Evolutionary conservation across 2,329 filamentous ascomycete genomes (phyloP).

Genomic region (Lasiodiplodia sp.): DNA sequence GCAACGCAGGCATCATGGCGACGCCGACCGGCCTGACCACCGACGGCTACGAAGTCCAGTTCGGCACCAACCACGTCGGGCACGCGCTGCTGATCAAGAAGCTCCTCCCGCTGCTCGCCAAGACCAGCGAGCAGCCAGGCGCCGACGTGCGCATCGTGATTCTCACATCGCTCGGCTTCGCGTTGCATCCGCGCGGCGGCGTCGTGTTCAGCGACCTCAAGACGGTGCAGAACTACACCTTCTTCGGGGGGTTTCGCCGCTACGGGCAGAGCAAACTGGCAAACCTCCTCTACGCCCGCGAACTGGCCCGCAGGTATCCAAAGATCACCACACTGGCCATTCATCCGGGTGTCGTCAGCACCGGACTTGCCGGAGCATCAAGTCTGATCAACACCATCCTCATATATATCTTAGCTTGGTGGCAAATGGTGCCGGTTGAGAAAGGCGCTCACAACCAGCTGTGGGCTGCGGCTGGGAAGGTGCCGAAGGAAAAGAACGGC

Average conservation of each 20-base stretch:
- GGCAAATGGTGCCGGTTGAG: neutral
- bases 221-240: constrained; percentile 35
- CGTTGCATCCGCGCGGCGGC: constrained; percentile 39
- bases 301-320: constrained; percentile 55
- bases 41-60: constrained; percentile 60
- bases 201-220: constrained; percentile 45
- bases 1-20: constrained; percentile 57
- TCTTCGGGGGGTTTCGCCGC: constrained; percentile 40
- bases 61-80: constrained; percentile 61
- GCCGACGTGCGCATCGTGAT: constrained; percentile 9
- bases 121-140: neutral
- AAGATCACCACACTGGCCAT: constrained; percentile 53
- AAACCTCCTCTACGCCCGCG: constrained; percentile 56
- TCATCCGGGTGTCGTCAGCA: constrained; percentile 58
- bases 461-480: constrained; percentile 2
- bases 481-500: neutral
- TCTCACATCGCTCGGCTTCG: neutral
- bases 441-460: constrained; percentile 11
- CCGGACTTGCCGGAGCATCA: neutral
- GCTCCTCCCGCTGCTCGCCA: constrained; percentile 47
- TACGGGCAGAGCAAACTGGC: constrained; percentile 61
- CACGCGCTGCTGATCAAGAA: constrained; percentile 58
- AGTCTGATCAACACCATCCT: neutral
- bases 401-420: neutral
- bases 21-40: constrained; percentile 48